These are phyloP conservation scores for Torulaspora franciscae DNA, from an alignment of 805 yeast genomes.

Conservation along the genomic window DNA sequence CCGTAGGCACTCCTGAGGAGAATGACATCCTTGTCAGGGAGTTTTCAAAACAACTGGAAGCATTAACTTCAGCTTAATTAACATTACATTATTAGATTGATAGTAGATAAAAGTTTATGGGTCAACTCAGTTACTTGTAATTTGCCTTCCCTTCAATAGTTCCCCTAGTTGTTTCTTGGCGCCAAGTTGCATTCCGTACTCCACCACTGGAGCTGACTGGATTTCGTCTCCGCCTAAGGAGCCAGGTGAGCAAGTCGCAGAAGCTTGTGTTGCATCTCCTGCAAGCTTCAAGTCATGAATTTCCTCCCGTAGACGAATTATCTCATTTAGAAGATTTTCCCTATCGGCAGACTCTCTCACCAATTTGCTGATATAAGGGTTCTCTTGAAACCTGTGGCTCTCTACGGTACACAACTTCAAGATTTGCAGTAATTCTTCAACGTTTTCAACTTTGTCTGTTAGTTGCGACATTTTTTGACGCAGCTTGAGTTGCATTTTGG, in stretches of 20 bases:
- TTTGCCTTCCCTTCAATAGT: constrained; percentile 14
- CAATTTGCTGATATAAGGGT: constrained; percentile 18
- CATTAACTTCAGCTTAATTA: constrained; percentile 10
- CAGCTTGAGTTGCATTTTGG: constrained; percentile 17
- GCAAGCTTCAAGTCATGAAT: constrained; percentile 15
- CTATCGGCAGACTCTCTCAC: constrained; percentile 19
- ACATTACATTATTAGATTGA: background rate
- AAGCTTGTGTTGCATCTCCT: constrained; percentile 1
- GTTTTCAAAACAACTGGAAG: constrained; percentile 38
- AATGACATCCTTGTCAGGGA: constrained; percentile 53
- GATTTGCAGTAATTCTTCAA: constrained; percentile 20
- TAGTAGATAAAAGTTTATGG: background rate
- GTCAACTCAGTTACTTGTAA: background rate
- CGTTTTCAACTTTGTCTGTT: constrained; percentile 14
- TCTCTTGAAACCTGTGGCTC: constrained; percentile 12
- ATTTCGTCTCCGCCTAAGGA: constrained; percentile 3
- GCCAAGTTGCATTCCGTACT: constrained; percentile 22
- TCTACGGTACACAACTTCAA: constrained; percentile 22
- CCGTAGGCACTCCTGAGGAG: constrained; percentile 80
- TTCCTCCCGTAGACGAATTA: constrained; percentile 24
- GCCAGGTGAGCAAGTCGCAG: background rate
- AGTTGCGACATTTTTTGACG: constrained; percentile 22
- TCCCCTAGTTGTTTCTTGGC: constrained; percentile 29
- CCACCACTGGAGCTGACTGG: constrained; percentile 22
- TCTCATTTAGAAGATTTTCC: constrained; percentile 19